Base-by-base conservation (phyloP, 2,329 filamentous ascomycete species). In the Arthrobotrys sinensis region DNA sequence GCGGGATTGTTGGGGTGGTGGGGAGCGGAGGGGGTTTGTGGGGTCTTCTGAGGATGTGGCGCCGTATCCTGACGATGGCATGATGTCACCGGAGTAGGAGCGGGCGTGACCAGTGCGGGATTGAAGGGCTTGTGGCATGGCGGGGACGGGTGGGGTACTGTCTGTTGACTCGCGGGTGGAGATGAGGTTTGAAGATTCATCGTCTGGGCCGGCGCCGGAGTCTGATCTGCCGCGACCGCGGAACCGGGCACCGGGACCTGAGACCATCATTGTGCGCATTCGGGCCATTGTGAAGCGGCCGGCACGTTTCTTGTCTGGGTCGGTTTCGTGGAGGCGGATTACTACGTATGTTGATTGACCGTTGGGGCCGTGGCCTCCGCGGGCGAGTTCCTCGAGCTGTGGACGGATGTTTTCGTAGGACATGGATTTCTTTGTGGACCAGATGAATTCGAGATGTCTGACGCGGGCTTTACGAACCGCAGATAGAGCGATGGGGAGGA, bases 301-400 rank as follows among this genome's bases (percentile, higher is more conserved):
- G n/a, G 32, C 38, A 46, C 76, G 63, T 55, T 75, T 75, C 40
- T 63, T 75, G 21, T 79, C 76, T 1, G 76, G 76, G 8, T 53
- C 62, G 50, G 76, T 79, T 75, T 79, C 76, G 69, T 79, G 76
- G n/a, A 79, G 70, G 28, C 76, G 76, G 48, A 79, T 79, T 52
- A 79, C 76, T 14, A 79, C 76, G 36, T 75, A 79, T 14, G 76
- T 79, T 14, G 76, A 62, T 36, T 79, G 76, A 16, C 70, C 76
- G 55, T 75, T 68, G 38, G 55, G 46, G 12, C 76, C 76, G 38
- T 57, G 36, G 16, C 76, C 76, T 38, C 76, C 76, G 8, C 76
- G 52, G 12, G 76, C 76, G 48, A 79, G 69, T 66, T 79, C 76
- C 53, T 79, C 76, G 21, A 79, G 68, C 46, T 79, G 76, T 3